These are phyloP conservation scores for Termitomyces sp. DNA, from an alignment of 768 basidiomycete genomes.

Conservation along the genomic window DNA sequence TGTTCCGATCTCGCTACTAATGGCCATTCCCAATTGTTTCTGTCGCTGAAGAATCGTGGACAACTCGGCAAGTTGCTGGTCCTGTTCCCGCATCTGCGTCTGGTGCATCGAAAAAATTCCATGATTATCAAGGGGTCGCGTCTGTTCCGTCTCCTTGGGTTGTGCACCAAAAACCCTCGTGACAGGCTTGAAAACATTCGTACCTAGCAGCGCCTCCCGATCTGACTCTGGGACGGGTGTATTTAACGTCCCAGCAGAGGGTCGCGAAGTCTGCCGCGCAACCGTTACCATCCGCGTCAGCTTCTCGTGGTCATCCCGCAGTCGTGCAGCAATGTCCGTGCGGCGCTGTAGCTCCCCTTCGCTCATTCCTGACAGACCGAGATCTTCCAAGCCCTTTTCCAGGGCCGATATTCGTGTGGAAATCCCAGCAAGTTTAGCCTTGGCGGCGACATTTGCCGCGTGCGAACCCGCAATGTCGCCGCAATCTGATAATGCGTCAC, in stretches of 20 bases:
- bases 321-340: conserved; percentile 80
- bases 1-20: conserved; percentile 70
- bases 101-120: conserved; percentile 80
- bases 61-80: conserved; percentile 71
- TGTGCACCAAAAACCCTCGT: conserved; percentile 76
- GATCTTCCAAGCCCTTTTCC: conserved; percentile 58
- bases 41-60: conserved; percentile 82
- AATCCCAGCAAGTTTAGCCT: conserved; percentile 74
- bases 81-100: conserved; percentile 78
- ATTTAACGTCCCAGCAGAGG: conserved; percentile 21
- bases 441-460: conserved; percentile 77
- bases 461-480: conserved; percentile 73
- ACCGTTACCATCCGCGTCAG: conserved; percentile 81
- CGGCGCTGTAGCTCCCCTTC: conserved; percentile 90
- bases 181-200: conserved; percentile 36
- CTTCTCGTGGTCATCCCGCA: conserved; percentile 90
- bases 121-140: conserved; percentile 80
- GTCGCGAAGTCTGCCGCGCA: conserved; percentile 47
- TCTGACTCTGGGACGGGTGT: conserved; percentile 47
- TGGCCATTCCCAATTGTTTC: conserved; percentile 80
- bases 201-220: conserved; percentile 59
- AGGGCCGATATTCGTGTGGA: conserved; percentile 70
- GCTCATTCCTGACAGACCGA: conserved; percentile 68
- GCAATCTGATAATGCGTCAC: conserved; percentile 75
- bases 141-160: conserved; percentile 77